These are phyloP conservation scores for Cydonia oblonga DNA, from an alignment of 331 rosid species.

Conservation along the genomic window DNA sequence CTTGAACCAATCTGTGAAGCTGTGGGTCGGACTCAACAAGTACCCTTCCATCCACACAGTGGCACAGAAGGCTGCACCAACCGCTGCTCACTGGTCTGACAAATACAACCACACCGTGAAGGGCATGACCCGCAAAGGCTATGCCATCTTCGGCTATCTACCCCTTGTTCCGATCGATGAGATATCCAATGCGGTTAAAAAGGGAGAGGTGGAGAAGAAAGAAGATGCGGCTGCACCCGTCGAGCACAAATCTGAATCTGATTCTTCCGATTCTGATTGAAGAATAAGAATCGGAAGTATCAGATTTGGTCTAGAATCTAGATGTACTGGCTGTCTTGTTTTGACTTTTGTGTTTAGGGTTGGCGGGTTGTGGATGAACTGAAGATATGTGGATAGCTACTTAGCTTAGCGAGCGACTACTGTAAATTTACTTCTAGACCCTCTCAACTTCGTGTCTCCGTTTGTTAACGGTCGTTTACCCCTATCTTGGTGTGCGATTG, in stretches of 20 bases:
- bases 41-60: slow-evolving; percentile 34
- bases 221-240: not conserved
- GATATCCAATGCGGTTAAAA: slow-evolving; percentile 30
- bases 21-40: slow-evolving; percentile 39
- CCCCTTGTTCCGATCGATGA: slow-evolving; percentile 57
- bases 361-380: not conserved
- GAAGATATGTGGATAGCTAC: not conserved
- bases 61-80: slow-evolving; percentile 38
- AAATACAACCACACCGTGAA: slow-evolving; percentile 46
- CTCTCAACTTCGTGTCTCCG: not conserved
- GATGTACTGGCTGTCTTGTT: too few species aligned
- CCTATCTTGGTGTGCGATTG: not conserved
- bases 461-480: not conserved
- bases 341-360: not conserved
- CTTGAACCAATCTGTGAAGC: slow-evolving; percentile 35
- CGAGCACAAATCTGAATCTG: slow-evolving; percentile 12
- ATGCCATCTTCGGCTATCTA: slow-evolving; percentile 33
- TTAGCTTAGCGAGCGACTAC: not conserved
- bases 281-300: not conserved
- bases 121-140: slow-evolving; percentile 37
- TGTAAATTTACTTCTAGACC: not conserved
- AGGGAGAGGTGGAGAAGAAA: slow-evolving; percentile 18
- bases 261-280: slow-evolving; percentile 21
- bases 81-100: slow-evolving; percentile 28
- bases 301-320: not conserved